Conservation (phyloP, 1,139 yeast genomes). For the Blastobotrys ciferrii region DNA sequence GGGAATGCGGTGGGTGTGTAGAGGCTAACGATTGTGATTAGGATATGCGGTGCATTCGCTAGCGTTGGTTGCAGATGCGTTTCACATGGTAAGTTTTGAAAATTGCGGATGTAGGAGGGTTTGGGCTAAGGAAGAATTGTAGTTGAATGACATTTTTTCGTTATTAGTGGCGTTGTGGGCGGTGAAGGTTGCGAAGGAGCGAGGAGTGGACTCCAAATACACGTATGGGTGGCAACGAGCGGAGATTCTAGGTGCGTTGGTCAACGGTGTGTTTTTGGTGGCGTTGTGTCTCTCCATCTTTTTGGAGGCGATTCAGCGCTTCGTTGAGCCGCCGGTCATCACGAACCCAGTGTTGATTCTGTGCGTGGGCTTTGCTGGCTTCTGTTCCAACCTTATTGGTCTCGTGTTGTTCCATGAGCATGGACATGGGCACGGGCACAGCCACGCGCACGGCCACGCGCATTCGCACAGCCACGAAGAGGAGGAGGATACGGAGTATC, state of each 20-base stretch:
- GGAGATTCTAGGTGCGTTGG: slow-evolving; percentile 91
- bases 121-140: too few species aligned
- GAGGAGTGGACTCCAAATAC: slow-evolving; percentile 81
- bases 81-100: slow-evolving; percentile 63
- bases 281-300: slow-evolving; percentile 91
- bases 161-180: slow-evolving; percentile 95
- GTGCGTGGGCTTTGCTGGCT: slow-evolving; percentile 79
- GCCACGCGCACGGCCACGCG: slow-evolving; percentile 29
- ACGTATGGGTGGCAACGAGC: slow-evolving; percentile 98
- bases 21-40: too few species aligned
- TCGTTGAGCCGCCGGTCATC: slow-evolving; percentile 76
- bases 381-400: slow-evolving; percentile 79
- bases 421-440: slow-evolving; percentile 60
- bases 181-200: slow-evolving; percentile 78
- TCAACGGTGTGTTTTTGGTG: slow-evolving; percentile 87
- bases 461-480: slow-evolving; percentile 12
- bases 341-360: slow-evolving; percentile 77
- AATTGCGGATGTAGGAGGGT: not conserved
- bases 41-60: slow-evolving; percentile 82
- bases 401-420: slow-evolving; percentile 88
- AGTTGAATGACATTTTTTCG: slow-evolving; percentile 84
- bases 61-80: slow-evolving; percentile 92
- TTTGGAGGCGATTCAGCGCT: slow-evolving; percentile 88
- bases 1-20: too few species aligned
- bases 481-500: slow-evolving; percentile 4